Percentiles rank a stretch among this genome's conserved stretches.
phyloP scores from a whole-genome alignment of 2,329 filamentous ascomycete genomes.

The Clarireedia sp. region DNA sequence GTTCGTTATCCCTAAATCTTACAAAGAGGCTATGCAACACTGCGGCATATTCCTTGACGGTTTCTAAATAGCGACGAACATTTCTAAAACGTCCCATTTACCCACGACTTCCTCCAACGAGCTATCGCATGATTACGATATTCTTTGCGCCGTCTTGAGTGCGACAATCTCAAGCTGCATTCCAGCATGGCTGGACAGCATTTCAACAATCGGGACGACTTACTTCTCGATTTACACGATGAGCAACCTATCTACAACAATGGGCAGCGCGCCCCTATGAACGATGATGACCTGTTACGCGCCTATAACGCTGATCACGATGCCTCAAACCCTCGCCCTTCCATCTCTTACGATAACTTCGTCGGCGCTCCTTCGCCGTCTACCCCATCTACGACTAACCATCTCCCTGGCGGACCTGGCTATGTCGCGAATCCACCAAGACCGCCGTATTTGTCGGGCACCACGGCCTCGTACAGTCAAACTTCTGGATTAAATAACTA shows the following conservation, averaged over 20 bases:
- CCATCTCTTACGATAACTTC: conserved; percentile 91
- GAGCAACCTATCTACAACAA: conserved; percentile 63
- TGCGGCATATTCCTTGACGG: neutral
- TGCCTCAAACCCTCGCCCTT: conserved; percentile 61
- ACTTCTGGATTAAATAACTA: conserved; percentile 81
- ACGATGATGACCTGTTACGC: conserved; percentile 72
- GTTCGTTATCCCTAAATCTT: neutral
- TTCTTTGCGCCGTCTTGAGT: conserved; percentile 19
- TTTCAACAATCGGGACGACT: conserved; percentile 41
- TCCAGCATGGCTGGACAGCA: conserved; percentile 54
- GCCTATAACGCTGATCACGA: conserved; percentile 59
- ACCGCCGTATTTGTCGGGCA: conserved; percentile 22
- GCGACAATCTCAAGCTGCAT: conserved; percentile 22
- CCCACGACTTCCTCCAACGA: neutral
- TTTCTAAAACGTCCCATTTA: neutral
- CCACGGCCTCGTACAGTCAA: conserved; percentile 45
- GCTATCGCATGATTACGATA: conserved; percentile 16
- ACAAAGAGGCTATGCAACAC: conserved; percentile 17
- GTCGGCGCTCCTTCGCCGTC: conserved; percentile 58
- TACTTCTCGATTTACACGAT: conserved; percentile 68
- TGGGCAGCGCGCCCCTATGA: conserved; percentile 69
- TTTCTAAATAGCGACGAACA: too few relatives aligned
- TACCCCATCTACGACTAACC: conserved; percentile 37
- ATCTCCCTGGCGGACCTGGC: conserved; percentile 30
- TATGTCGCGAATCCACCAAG: conserved; percentile 15